phyloP scores from a whole-genome alignment of 2,329 filamentous ascomycete genomes.

The Fusarium napiforme region DNA sequence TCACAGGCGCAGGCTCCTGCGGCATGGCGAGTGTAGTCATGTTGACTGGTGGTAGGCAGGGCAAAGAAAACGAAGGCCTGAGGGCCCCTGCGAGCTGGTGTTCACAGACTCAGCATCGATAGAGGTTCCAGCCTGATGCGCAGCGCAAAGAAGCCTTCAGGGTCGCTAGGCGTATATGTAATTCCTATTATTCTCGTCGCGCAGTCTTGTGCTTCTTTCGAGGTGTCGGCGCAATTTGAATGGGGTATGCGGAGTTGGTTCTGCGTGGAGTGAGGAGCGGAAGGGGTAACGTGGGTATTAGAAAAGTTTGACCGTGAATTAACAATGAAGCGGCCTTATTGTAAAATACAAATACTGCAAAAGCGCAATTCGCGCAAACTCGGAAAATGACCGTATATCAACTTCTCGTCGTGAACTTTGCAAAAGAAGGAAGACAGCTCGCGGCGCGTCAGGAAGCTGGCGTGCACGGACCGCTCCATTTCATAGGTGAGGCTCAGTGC shows the following conservation, averaged over 20 bases:
- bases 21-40: conserved; percentile 36
- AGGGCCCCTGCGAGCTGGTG: conserved; percentile 41
- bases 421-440: conserved; percentile 30
- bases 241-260: conserved; percentile 14
- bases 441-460: conserved; percentile 39
- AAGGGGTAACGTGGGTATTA: neutral
- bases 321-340: neutral
- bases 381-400: conserved; percentile 11
- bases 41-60: conserved; percentile 30
- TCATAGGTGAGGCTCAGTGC: conserved; percentile 12
- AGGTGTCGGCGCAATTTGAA: conserved; percentile 32
- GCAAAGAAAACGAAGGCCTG: conserved; percentile 37
- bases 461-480: conserved; percentile 29
- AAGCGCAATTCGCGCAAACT: conserved; percentile 33
- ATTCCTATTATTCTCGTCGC: conserved; percentile 16
- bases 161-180: neutral
- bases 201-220: conserved; percentile 20
- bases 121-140: neutral
- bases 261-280: neutral
- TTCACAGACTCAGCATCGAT: conserved; percentile 42
- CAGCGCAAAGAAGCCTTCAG: neutral
- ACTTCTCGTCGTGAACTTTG: conserved; percentile 31
- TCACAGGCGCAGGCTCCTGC: conserved; percentile 30
- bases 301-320: neutral
- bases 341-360: conserved; percentile 3